Percentiles rank a stretch among this genome's conserved stretches.
These are phyloP conservation scores for Tilletiopsis washingtonensis DNA, from an alignment of 1,284 basidiomycete genomes.

Conservation along the genomic window DNA sequence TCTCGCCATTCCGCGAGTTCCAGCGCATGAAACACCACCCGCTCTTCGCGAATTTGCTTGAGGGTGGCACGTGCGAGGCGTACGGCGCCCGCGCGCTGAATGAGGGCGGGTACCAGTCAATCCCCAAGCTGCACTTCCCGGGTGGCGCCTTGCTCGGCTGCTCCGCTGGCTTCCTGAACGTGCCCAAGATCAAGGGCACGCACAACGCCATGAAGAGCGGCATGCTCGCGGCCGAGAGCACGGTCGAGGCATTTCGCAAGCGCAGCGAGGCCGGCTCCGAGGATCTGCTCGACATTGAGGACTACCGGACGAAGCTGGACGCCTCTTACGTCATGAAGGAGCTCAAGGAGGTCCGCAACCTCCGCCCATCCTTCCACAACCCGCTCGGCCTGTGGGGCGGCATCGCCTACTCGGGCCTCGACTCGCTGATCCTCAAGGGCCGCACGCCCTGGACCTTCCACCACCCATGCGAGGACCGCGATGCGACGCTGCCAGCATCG, in stretches of 20 bases:
- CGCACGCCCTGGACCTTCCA: conserved; percentile 86
- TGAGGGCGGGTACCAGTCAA: conserved; percentile 88
- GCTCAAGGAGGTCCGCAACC: conserved; percentile 81
- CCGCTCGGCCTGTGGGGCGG: conserved; percentile 79
- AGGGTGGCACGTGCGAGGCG: conserved; percentile 69
- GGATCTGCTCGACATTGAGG: conserved; percentile 60
- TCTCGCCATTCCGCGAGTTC: conserved; percentile 86
- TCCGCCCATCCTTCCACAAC: conserved; percentile 85
- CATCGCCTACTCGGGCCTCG: conserved; percentile 79
- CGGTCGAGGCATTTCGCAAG: conserved; percentile 59
- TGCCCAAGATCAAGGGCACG: conserved; percentile 98
- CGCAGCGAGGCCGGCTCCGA: conserved; percentile 39
- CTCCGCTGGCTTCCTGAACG: conserved; percentile 87
- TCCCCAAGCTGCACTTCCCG: conserved; percentile 86
- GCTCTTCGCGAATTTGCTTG: conserved; percentile 71
- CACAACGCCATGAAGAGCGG: conserved; percentile 99
- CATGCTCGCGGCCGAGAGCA: conserved; percentile 88
- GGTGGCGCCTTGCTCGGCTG: conserved; percentile 93
- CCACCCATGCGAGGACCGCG: conserved; percentile 62
- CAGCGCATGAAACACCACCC: conserved; percentile 98
- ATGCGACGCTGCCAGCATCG: conserved; percentile 42
- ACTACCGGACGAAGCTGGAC: conserved; percentile 67
- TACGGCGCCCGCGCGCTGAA: conserved; percentile 88
- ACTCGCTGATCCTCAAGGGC: conserved; percentile 77
- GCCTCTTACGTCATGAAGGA: conserved; percentile 82